Base-by-base conservation (phyloP, 2,329 filamentous ascomycete species). In the Aspergillus japonicus region DNA sequence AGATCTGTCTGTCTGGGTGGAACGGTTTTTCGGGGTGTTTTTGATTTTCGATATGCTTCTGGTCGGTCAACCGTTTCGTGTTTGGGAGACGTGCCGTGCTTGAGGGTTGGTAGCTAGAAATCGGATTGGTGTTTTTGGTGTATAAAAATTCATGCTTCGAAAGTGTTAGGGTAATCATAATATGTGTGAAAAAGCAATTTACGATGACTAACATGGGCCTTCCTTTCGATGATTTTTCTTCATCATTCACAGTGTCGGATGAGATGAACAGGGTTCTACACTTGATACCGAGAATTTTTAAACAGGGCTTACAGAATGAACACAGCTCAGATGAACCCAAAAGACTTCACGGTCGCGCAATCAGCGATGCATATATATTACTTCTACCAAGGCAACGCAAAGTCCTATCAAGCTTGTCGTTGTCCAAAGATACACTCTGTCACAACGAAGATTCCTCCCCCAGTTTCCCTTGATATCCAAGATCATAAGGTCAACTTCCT, bases 81-180 rank as follows among this genome's bases (percentile, higher is more conserved):
- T 7, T 14, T 42, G 56, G 26, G 31, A 53, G 42, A 47, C 39
- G 39, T 31, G 39, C 39, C 29, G 42, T 54, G 35, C 16, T 47
- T 42, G 33, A 26, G 44, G 52, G 31, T 42, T 50, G 56, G 26
- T 50, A 19, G 39, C 39, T 44, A 57, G 49, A 57, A n/a, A 21
- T 19, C n/a, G 56, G 35, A 53, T 42, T 14, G 56, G 56, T 54
- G 56, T 58, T 58, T 35, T 42, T 29, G 56, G 52, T 31, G 52
- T 44, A 44, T 5, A 19, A 44, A 16, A 44, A 16, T 44, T 35
- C 33, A 8, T 44, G 39, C 19, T 44, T 16, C 39, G 39, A 19
- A 44, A 16, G 16, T 44, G 39, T 44, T 44, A 16, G 39, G 16
- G 6, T 44, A 44, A 1, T 16, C n/a, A 44, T 44, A 19, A 44